Evolutionary conservation across 768 basidiomycete species (phyloP).

Genomic region (Solioccasus polychromus): DNA sequence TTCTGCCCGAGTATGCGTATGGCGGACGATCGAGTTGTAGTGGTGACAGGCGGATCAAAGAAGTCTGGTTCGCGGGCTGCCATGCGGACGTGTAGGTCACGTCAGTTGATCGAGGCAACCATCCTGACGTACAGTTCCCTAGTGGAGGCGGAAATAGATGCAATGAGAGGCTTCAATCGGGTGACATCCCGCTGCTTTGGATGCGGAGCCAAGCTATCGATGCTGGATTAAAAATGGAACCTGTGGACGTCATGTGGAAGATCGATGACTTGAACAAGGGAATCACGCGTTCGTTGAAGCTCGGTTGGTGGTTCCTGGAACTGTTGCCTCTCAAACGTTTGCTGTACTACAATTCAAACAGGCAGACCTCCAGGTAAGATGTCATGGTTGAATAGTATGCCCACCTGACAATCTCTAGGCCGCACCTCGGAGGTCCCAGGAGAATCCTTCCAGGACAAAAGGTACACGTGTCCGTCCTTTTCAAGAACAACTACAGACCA

Average conservation of each 20-base stretch:
- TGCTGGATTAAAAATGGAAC: conserved; percentile 23
- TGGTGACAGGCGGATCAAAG: conserved; percentile 31
- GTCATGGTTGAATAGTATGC: neutral
- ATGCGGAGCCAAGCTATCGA: conserved; percentile 30
- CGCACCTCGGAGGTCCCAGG: conserved; percentile 26
- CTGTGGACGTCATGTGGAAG: conserved; percentile 28
- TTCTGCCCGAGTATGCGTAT: conserved; percentile 42
- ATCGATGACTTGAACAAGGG: conserved; percentile 24
- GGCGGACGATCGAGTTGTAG: conserved; percentile 18
- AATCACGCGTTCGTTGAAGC: conserved; percentile 15
- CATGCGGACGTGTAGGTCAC: conserved; percentile 38
- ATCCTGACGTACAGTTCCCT: conserved; percentile 2
- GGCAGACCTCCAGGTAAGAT: conserved; percentile 19
- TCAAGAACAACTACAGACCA: conserved; percentile 30
- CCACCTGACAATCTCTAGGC: conserved; percentile 16
- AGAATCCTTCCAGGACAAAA: conserved; percentile 30
- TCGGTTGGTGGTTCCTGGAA: conserved; percentile 25
- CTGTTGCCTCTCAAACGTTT: conserved; percentile 24
- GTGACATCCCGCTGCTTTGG: conserved; percentile 29
- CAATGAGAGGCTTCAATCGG: conserved; percentile 29
- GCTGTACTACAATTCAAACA: conserved; percentile 28
- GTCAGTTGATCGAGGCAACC: neutral
- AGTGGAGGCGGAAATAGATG: conserved; percentile 31
- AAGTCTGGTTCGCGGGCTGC: conserved; percentile 42
- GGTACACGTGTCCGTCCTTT: conserved; percentile 29